Evolutionary conservation across 2,329 filamentous ascomycete species (phyloP), one percentile per base, ranked within the genome.

Genomic region (Colletotrichum tanaceti): DNA sequence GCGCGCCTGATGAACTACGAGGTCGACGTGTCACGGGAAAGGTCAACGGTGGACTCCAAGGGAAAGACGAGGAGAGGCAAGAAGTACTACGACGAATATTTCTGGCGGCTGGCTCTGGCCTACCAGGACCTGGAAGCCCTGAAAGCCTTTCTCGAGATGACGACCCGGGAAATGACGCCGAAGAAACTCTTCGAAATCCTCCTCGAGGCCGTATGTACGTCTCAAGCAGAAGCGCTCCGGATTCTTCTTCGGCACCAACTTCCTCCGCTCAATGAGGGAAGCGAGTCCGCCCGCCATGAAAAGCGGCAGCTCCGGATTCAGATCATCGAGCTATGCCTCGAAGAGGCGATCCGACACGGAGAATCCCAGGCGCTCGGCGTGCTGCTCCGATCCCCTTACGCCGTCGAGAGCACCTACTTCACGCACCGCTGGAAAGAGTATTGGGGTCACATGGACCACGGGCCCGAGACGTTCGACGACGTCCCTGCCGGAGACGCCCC

Each of bases 1-100:
- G 44, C 53, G 13, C 44, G 39, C 16, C 22, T 64, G 11, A 58
- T 58, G 13, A 64, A 64, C 5, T 64, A 64, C 22, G 61, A 50
- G 22, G 44, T 64, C 22, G 54, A 64, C 14, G 32, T 24, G 5
- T 58, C 61, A 6, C 61, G 22, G 4, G 35, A 14, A 14, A 64
- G 44, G n/a, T 14, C 44, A 16, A 28, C 22, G 14, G 24, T 32
- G 2, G 18, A 22, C 18, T 22, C 38, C 7, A 28, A 50, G 10
- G 53, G 53, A 16, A 44, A 20, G 22, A 1, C n/a, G 3, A 57
- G 39, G 14, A 41, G 49, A 18, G 41, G 32, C 10, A 18, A 41
- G 13, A 49, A 47, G 5, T 64, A 58, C 4, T 58, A 64, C 18
- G 35, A 58, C 28, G 4, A 44, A 6, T 13, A 58, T 22, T 64